Percentiles rank a stretch among this genome's conserved stretches.
Evolutionary conservation across 1,284 basidiomycete genomes (phyloP).

Genomic region (Cutaneotrichosporon daszewskae): DNA sequence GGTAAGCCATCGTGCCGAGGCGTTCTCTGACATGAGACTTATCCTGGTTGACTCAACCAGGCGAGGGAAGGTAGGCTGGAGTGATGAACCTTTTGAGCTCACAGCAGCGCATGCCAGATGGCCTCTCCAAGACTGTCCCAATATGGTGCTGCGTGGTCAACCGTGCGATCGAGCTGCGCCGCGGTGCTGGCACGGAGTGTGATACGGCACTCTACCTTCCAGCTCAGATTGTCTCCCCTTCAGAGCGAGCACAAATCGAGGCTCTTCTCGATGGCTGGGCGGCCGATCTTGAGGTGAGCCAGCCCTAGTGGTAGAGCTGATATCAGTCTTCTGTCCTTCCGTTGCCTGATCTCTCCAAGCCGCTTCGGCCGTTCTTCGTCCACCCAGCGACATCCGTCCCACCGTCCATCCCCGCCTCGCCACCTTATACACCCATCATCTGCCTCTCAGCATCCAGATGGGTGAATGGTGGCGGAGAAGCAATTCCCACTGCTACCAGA

Average conservation of each 20-base stretch:
- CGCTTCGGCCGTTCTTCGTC: conserved; percentile 47
- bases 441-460: conserved; percentile 45
- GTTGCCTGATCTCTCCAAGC: conserved; percentile 35
- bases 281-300: conserved; percentile 55
- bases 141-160: conserved; percentile 95
- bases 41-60: conserved; percentile 89
- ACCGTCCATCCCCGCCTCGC: conserved; percentile 23
- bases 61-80: conserved; percentile 61
- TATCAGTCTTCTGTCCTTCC: conserved; percentile 38
- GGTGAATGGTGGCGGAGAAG: conserved; percentile 25
- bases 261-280: conserved; percentile 60
- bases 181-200: conserved; percentile 22
- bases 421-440: conserved; percentile 41
- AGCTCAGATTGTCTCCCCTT: conserved; percentile 39
- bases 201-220: conserved; percentile 39
- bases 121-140: conserved; percentile 87
- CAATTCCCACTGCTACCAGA: conserved; percentile 30
- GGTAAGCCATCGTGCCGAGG: conserved; percentile 50
- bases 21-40: conserved; percentile 52
- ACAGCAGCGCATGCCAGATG: conserved; percentile 73
- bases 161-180: conserved; percentile 53
- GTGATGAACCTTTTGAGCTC: not conserved
- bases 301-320: not conserved
- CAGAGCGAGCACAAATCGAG: conserved; percentile 49
- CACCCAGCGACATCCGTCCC: conserved; percentile 36